phyloP scores from a whole-genome alignment of 768 basidiomycete species.

The Cyclocybe cylindracea region DNA sequence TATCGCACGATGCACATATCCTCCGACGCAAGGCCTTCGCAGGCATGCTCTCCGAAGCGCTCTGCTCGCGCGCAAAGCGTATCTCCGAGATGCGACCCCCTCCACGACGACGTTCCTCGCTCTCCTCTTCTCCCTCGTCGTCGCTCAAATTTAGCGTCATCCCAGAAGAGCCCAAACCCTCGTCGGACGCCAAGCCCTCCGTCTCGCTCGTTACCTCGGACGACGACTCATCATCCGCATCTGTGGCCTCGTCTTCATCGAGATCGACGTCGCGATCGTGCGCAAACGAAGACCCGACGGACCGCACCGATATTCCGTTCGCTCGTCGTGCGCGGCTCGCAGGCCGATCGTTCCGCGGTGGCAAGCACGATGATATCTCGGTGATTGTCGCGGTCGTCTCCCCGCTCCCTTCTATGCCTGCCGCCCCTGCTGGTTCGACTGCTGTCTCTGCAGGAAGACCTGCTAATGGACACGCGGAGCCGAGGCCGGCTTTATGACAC shows the following conservation, averaged over 20 bases:
- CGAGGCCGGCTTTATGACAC: too few species aligned
- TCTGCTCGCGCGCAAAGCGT: constrained; percentile 75
- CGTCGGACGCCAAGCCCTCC: neutral
- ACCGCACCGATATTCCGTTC: constrained; percentile 72
- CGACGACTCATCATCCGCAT: neutral
- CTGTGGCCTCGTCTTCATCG: neutral
- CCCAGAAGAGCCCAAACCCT: constrained; percentile 6
- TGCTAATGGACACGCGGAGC: too few species aligned
- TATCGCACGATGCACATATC: constrained; percentile 2
- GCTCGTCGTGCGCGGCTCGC: constrained; percentile 75
- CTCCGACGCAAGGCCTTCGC: constrained; percentile 51
- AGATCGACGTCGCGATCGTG: neutral
- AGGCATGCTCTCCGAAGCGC: constrained; percentile 73
- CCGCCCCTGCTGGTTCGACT: neutral
- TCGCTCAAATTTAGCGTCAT: constrained; percentile 12
- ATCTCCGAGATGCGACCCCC: constrained; percentile 55
- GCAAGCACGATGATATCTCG: constrained; percentile 83
- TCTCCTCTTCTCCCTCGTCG: neutral
- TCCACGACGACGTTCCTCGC: neutral
- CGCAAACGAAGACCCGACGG: constrained; percentile 2
- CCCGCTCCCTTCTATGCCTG: constrained; percentile 26
- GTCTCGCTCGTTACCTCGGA: constrained; percentile 11
- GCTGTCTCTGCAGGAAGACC: neutral
- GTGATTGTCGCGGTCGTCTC: constrained; percentile 68
- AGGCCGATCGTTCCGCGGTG: constrained; percentile 73